phyloP scores from a whole-genome alignment of 2,329 filamentous ascomycete genomes.

The Stagonosporopsis cucurbitacearum region DNA sequence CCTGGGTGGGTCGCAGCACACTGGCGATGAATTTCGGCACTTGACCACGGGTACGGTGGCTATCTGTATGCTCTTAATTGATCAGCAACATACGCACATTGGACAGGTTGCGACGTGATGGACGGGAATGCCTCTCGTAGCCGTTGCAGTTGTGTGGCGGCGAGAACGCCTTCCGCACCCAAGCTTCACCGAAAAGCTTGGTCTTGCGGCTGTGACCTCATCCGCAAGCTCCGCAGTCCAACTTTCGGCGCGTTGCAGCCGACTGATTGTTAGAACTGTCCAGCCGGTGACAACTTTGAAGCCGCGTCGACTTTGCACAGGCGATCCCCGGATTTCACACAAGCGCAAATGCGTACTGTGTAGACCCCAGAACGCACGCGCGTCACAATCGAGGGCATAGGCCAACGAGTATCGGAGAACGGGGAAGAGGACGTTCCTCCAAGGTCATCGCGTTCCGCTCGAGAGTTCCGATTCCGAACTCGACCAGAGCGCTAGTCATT shows the following conservation, averaged over 20 bases:
- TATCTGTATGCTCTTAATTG: not conserved
- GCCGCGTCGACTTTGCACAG: not conserved
- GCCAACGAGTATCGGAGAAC: not conserved
- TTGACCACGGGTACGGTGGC: not conserved
- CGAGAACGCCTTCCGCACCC: constrained; percentile 3
- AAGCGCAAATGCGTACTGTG: not conserved
- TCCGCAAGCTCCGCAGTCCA: not conserved
- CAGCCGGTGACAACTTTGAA: not conserved
- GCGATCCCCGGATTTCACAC: not conserved
- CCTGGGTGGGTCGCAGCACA: constrained; percentile 6
- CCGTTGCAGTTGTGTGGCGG: not conserved
- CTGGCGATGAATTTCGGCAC: constrained; percentile 12
- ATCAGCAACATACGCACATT: constrained; percentile 1
- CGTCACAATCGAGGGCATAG: not conserved
- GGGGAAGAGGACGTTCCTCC: not conserved
- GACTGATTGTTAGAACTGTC: not conserved
- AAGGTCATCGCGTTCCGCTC: not conserved
- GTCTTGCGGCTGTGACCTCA: constrained; percentile 7
- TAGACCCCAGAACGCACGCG: not conserved
- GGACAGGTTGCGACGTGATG: not conserved
- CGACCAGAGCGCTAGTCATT: not conserved
- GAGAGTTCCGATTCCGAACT: not conserved
- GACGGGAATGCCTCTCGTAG: not conserved
- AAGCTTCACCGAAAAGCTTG: constrained; percentile 16
- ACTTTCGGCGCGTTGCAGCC: constrained; percentile 5